Conservation (phyloP, 2,329 filamentous ascomycete species). For the Beauveria medogensis region DNA sequence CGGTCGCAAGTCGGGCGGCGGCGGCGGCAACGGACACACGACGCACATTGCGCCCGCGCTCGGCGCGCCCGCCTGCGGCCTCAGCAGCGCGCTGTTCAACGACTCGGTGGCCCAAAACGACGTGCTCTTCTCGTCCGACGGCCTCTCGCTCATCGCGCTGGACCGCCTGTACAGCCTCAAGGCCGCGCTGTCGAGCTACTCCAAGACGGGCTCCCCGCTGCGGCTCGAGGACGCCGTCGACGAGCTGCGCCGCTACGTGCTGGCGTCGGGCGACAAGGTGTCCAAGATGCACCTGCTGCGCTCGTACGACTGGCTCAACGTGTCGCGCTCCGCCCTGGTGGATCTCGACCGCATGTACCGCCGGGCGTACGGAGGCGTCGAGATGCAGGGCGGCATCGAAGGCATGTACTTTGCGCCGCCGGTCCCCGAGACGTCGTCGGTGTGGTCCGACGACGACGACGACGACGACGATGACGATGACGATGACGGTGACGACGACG, state of each 20-base stretch:
- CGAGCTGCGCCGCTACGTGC: slow-evolving; percentile 51
- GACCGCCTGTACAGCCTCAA: slow-evolving; percentile 60
- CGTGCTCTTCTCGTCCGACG: slow-evolving; percentile 50
- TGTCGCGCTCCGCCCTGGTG: slow-evolving; percentile 39
- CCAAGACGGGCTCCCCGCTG: slow-evolving; percentile 33
- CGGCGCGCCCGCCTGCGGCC: slow-evolving; percentile 33
- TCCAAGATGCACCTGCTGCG: slow-evolving; percentile 42
- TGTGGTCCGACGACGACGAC: background rate
- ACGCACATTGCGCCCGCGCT: slow-evolving; percentile 31
- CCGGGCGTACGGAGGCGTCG: slow-evolving; percentile 44
- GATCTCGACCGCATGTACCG: slow-evolving; percentile 51
- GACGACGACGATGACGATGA: background rate
- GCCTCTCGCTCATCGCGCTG: slow-evolving; percentile 50
- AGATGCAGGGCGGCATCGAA: slow-evolving; percentile 38
- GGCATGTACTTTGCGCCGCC: slow-evolving; percentile 18
- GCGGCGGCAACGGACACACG: too few relatives aligned
- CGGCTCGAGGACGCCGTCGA: slow-evolving; percentile 55
- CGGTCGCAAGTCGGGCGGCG: background rate
- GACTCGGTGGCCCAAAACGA: slow-evolving; percentile 53
- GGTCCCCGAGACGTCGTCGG: background rate
- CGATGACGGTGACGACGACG: slow-evolving; percentile 11
- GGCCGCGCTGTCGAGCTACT: slow-evolving; percentile 49
- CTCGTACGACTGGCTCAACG: slow-evolving; percentile 50
- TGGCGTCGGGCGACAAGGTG: slow-evolving; percentile 44
- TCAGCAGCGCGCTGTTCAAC: slow-evolving; percentile 44